phyloP scores from a whole-genome alignment of 2,329 filamentous ascomycete species.

The Cordyceps militaris region DNA sequence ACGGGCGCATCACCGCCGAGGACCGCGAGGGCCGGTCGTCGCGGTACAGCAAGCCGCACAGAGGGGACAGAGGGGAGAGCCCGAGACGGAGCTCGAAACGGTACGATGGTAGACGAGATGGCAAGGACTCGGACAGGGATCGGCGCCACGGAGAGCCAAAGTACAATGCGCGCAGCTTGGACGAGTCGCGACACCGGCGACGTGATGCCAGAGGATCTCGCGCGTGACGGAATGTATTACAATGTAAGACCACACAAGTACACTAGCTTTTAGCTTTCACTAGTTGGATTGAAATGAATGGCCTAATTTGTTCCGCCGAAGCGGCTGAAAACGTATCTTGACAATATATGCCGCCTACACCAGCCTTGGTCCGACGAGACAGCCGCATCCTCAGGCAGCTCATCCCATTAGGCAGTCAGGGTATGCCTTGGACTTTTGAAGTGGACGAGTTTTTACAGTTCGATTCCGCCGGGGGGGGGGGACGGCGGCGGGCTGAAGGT shows the following conservation, averaged over 20 bases:
- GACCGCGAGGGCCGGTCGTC: neutral
- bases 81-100: neutral
- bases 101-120: neutral
- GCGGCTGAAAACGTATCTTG: too few species aligned
- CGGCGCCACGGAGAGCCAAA: neutral
- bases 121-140: neutral
- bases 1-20: neutral
- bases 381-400: too few species aligned
- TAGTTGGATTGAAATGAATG: neutral
- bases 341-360: too few species aligned
- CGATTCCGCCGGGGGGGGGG: too few species aligned
- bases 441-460: too few species aligned
- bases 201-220: neutral
- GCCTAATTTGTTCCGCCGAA: neutral
- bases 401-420: too few species aligned
- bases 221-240: neutral
- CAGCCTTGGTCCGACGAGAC: too few species aligned
- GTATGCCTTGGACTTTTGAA: too few species aligned
- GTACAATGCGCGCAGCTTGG: neutral
- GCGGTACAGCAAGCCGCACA: neutral
- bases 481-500: too few species aligned
- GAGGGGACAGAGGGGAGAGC: neutral
- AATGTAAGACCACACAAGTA: neutral
- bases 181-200: neutral
- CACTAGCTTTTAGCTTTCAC: neutral